Conservation (phyloP, 1,139 yeast species). For the Candida sanyaensis region DNA sequence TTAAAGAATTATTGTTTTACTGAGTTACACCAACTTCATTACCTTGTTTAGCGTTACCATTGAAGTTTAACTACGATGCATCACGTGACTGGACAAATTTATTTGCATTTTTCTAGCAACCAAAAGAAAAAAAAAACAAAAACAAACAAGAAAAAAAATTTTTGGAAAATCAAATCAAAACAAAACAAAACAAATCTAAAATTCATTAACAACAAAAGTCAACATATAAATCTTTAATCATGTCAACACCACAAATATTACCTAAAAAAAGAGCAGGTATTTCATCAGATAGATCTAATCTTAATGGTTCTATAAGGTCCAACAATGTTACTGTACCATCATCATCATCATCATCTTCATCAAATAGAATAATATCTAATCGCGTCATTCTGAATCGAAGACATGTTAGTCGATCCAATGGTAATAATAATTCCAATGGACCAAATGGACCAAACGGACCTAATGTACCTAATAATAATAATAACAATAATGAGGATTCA, state of each 20-base stretch:
- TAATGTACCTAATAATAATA: not conserved
- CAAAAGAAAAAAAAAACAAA: too few species aligned
- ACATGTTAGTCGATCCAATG: not conserved
- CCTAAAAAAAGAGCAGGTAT: conserved; percentile 12
- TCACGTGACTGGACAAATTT: not conserved
- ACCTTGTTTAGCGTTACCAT: too few species aligned
- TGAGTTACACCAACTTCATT: too few species aligned
- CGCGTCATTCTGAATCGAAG: conserved; percentile 11
- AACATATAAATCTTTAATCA: not conserved
- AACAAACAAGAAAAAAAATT: not conserved
- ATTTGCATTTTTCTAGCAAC: too few species aligned
- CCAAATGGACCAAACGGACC: too few species aligned
- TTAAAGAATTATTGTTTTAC: too few species aligned
- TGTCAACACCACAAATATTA: conserved; percentile 10
- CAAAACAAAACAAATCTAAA: not conserved
- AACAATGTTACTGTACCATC: too few species aligned
- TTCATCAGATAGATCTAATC: conserved; percentile 3
- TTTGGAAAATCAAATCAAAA: too few species aligned
- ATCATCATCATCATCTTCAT: too few species aligned
- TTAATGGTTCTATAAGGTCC: not conserved
- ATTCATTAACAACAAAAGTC: not conserved
- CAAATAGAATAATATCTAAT: conserved; percentile 8
- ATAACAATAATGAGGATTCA: conserved; percentile 22
- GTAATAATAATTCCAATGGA: not conserved
- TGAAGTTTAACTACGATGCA: too few species aligned